Base-by-base conservation (phyloP, 75 land plant genomes). In the Pinus taeda region DNA sequence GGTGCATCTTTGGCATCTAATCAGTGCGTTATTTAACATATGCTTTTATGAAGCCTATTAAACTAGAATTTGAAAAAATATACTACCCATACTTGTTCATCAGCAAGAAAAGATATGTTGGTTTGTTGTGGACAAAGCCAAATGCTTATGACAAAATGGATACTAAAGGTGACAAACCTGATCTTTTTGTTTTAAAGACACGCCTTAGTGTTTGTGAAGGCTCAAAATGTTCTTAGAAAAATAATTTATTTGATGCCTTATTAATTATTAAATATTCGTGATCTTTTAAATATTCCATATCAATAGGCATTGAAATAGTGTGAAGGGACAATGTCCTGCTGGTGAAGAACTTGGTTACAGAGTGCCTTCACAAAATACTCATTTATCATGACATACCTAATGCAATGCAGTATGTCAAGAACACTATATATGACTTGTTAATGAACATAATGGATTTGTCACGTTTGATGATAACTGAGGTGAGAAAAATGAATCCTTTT, bases 371-470 rank as follows among this genome's bases (percentile, higher is more conserved):
- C 71, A 97, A 94, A 79, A 90, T 97, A 65, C 86, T 97, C 20
- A 87, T 94, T 76, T 95, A 94, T 61, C 82, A 90, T 59, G 93
- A 97, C 74, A 81, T 92, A 49, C 92, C 92, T 74, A 98, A 90
- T 67, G 99, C 99, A 8, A 88, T 97, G 73, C 93, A 97, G 77
- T 91, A 89, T 88, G 99, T 94, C 75, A 97, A 94, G 78, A 85
- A 83, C 73, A 94, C 92, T 11, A 97, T 97, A 65, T 84, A 98
- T 58, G 99, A 97, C 88, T 91, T 97, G 83, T 88, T 97, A 13
- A 92, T 94, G 99, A 97, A 97, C 78, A 90, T 98, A 22, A 88
- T 97, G 95, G 99, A 97, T 83, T 84, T 97, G 76, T 97, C 99
- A 55, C 99, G 94, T 80, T 82, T 97, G 81, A 98, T 97, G 57